Conservation (phyloP, 495 filamentous ascomycete species). For the Hyphodiscus hymeniophilus region DNA sequence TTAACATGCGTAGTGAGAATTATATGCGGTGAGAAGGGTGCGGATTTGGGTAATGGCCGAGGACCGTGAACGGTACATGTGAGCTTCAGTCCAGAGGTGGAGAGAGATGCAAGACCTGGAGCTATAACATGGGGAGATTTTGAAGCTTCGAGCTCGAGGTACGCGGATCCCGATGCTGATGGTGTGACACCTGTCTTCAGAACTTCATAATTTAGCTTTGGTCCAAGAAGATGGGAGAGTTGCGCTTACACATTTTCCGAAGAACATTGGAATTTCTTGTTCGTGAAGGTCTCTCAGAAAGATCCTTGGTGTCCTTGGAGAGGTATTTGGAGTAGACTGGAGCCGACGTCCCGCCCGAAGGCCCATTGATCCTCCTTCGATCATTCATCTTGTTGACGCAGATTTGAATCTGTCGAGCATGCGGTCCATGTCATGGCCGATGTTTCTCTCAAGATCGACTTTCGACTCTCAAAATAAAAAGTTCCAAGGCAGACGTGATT, state of each 20-base stretch:
- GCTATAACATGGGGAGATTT: conserved; percentile 36
- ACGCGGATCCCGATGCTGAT: conserved; percentile 89
- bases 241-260: conserved; percentile 72
- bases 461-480: neutral
- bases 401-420: neutral
- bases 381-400: conserved; percentile 54
- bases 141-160: conserved; percentile 73
- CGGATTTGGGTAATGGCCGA: conserved; percentile 79
- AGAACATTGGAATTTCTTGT: conserved; percentile 54
- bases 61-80: conserved; percentile 90
- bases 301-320: conserved; percentile 24
- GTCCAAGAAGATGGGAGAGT: conserved; percentile 15
- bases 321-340: conserved; percentile 43
- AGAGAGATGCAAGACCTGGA: conserved; percentile 34
- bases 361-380: conserved; percentile 85
- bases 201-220: conserved; percentile 39
- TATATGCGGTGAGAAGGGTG: conserved; percentile 82
- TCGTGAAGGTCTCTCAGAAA: conserved; percentile 31
- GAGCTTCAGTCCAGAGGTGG: conserved; percentile 70
- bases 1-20: conserved; percentile 89
- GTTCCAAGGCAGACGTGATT: neutral
- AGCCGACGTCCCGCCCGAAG: conserved; percentile 66
- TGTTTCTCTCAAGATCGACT: neutral
- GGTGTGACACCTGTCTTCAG: conserved; percentile 88
- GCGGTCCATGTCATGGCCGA: neutral